Evolutionary conservation across 768 basidiomycete genomes (phyloP), one percentile per base, ranked within the genome.

Genomic region (Rhodotorula paludigena): DNA sequence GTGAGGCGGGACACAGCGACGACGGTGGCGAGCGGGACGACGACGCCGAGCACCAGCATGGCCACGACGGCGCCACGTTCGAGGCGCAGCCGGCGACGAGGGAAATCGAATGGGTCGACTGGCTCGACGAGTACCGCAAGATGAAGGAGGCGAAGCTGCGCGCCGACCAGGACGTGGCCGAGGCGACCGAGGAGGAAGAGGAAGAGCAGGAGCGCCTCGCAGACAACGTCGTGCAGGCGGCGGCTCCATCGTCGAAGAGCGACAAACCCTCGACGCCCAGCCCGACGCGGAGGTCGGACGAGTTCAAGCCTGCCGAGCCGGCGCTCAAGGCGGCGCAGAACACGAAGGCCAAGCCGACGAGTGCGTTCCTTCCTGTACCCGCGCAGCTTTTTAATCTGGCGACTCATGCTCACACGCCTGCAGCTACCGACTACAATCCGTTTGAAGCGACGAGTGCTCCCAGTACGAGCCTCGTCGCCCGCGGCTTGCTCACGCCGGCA

Each of bases 61-160:
- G 32, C 41, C 55, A 53, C 33, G 42, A 25, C 23, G 52, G 20
- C 11, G 61, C 23, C 4, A 10, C 14, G 14, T 25, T 28, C 33
- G 32, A 47, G 45, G 32, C 8, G 23, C 41, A n/a, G 39, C 35
- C 41, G 3, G 49, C 45, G 21, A 38, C 66, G 38, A 74, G 76
- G 33, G 79, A 78, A 28, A 78, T 81, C 61, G 80, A 81, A 63
- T 81, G 81, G 81, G 78, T 81, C 35, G 80, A 81, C 60, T 81
- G 80, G 80, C 69, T 80, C 61, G 81, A 81, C 71, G 78, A 79
- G 72, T 80, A 81, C 73, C 77, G 79, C 55, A 72, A 76, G 68
- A 76, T 77, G 75, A 80, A 80, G 69, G 78, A 80, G 56, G 80
- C 78, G 41, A 80, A 80, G 69, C 77, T 81, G 30, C 57, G 76